phyloP scores from a whole-genome alignment of 208 protist species.

The Kentomonas sorsogonicus region DNA sequence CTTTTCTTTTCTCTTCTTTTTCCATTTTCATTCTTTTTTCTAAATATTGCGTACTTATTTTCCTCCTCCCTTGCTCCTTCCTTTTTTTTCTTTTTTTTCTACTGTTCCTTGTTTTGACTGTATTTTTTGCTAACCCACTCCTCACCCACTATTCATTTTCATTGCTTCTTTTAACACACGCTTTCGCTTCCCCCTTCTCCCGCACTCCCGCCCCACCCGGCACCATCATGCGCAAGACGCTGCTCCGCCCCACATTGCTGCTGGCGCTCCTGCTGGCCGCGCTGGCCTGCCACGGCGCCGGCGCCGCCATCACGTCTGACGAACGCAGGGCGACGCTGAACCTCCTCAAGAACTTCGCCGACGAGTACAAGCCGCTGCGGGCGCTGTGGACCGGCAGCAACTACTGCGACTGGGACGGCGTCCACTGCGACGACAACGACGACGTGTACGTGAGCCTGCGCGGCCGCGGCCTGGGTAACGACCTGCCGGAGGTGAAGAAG shows the following conservation, averaged over 20 bases:
- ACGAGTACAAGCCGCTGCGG: conserved; percentile 14
- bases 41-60: neutral
- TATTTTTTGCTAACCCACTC: no score
- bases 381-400: conserved; percentile 14
- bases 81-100: neutral
- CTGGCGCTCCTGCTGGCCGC: no score
- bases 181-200: no score
- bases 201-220: neutral
- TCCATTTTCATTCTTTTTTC: neutral
- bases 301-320: no score
- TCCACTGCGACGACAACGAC: conserved; percentile 20
- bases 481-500: conserved; percentile 11
- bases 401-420: conserved; percentile 20
- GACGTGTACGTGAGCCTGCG: conserved; percentile 16
- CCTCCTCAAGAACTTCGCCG: conserved; percentile 15
- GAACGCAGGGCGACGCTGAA: conserved; percentile 13
- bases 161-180: no score
- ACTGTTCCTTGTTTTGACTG: no score
- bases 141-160: no score
- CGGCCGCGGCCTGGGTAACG: conserved; percentile 11
- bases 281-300: no score
- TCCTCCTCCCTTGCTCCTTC: neutral
- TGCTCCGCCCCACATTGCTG: no score
- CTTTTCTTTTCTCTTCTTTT: neutral
- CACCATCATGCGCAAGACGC: neutral